These are phyloP conservation scores for Cadophora gregata DNA, from an alignment of 2,329 filamentous ascomycete genomes.

Conservation along the genomic window DNA sequence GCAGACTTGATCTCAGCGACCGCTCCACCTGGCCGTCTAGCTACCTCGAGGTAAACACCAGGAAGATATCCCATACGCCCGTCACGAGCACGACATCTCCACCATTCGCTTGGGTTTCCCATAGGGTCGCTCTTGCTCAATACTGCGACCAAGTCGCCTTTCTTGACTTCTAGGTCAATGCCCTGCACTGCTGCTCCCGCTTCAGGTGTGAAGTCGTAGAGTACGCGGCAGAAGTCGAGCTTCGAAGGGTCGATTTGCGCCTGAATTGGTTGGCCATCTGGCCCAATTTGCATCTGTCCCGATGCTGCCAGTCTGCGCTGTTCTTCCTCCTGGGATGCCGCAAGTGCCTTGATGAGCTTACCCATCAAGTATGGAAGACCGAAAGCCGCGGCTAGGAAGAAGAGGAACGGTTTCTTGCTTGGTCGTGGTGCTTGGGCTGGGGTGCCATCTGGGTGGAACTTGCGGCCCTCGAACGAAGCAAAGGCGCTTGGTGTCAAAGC, in stretches of 20 bases:
- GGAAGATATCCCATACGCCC: conserved; percentile 92
- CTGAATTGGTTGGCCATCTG: conserved; percentile 51
- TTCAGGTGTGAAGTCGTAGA: conserved; percentile 93
- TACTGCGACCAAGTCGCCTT: conserved; percentile 94
- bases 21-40: conserved; percentile 57
- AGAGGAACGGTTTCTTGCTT: conserved; percentile 92
- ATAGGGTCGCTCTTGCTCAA: conserved; percentile 91
- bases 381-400: conserved; percentile 94
- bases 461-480: conserved; percentile 81
- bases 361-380: conserved; percentile 96
- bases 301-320: conserved; percentile 61
- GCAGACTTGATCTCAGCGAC: conserved; percentile 44
- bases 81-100: conserved; percentile 90
- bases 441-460: conserved; percentile 67
- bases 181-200: conserved; percentile 66
- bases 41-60: conserved; percentile 84
- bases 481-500: conserved; percentile 91
- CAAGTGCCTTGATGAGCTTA: conserved; percentile 88
- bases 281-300: conserved; percentile 57
- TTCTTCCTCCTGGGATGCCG: conserved; percentile 84
- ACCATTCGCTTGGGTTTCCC: conserved; percentile 95
- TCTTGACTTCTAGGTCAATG: conserved; percentile 89
- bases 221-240: conserved; percentile 92
- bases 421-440: conserved; percentile 67
- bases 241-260: conserved; percentile 81